Evolutionary conservation across 345 rosid genomes (phyloP), one percentile per base, ranked within the genome.

Genomic region (Eucalyptus polybractea): DNA sequence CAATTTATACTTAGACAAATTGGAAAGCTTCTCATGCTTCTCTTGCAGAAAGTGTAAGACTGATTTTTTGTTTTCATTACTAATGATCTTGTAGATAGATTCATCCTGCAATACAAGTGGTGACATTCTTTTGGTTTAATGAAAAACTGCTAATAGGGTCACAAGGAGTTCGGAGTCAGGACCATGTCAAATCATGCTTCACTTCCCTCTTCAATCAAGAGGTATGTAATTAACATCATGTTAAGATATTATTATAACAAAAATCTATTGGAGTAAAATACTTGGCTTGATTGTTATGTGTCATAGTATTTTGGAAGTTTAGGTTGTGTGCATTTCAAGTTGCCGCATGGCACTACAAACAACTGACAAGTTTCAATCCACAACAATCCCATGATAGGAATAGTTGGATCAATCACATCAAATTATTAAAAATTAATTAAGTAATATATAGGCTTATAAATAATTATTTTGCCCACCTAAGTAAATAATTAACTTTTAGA

Each of bases 1-100:
- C 10, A 31, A n/a, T n/a, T 65, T 65, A 7, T 4, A 14, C 76
- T 65, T 65, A 65, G 0, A n/a, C 0, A 0, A 7, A 6, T 65
- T 65, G 76, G 37, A n/a, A 65, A 65, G 37, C 37, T 7, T 65
- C 19, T n/a, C 21, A 8, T 65, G 21, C 76, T 65, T 65, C 76
- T 65, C 40, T 65, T 4, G 37, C 17, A 8, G 6, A n/a, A 65
- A 65, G 10, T 65, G 76, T n/a, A 65, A 65, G 76, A n/a, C 5
- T n/a, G 5, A 14, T 65, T 31, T 14, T n/a, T n/a, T 65, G 10
- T 65, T 65, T 65, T 65, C 24, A 33, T 33, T 22, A 72, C 81
- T 72, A 1, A 33, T 17, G 25, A 33, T 72, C 25, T 17, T 72
- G 44, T 19, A 33, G 45, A 72, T 72, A 72, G 44, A 33, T 72